These are phyloP conservation scores for Pyrenopolyporus hunteri DNA, from an alignment of 495 filamentous ascomycete species.

Conservation along the genomic window DNA sequence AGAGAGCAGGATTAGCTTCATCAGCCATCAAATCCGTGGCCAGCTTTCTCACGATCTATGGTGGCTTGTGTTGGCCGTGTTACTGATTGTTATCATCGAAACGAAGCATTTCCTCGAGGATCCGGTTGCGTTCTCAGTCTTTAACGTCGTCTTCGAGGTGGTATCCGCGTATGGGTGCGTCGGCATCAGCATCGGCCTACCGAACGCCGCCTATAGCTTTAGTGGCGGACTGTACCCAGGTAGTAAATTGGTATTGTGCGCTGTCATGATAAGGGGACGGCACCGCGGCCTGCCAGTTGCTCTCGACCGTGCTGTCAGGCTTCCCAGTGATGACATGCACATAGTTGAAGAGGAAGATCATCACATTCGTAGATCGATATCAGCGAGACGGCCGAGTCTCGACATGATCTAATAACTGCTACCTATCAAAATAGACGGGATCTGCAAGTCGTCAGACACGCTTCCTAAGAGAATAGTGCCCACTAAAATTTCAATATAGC, in stretches of 20 bases:
- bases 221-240: conserved; percentile 71
- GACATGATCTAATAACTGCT: conserved; percentile 9
- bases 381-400: conserved; percentile 38
- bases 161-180: conserved; percentile 87
- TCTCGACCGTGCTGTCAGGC: conserved; percentile 76
- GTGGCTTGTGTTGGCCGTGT: conserved; percentile 78
- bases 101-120: conserved; percentile 66
- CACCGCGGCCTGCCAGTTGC: conserved; percentile 83
- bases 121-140: conserved; percentile 74
- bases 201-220: conserved; percentile 72
- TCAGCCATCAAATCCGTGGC: conserved; percentile 72
- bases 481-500: not conserved
- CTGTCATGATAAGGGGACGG: conserved; percentile 77
- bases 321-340: conserved; percentile 66
- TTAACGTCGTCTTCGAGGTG: conserved; percentile 86
- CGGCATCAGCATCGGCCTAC: conserved; percentile 76
- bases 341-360: conserved; percentile 52
- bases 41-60: conserved; percentile 87
- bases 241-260: conserved; percentile 77
- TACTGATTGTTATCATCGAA: conserved; percentile 78
- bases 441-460: not conserved
- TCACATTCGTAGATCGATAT: conserved; percentile 47
- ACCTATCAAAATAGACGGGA: not conserved
- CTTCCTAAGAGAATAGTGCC: not conserved
- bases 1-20: conserved; percentile 52